Evolutionary conservation across 768 basidiomycete genomes (phyloP).

Genomic region (Mycena amicta): DNA sequence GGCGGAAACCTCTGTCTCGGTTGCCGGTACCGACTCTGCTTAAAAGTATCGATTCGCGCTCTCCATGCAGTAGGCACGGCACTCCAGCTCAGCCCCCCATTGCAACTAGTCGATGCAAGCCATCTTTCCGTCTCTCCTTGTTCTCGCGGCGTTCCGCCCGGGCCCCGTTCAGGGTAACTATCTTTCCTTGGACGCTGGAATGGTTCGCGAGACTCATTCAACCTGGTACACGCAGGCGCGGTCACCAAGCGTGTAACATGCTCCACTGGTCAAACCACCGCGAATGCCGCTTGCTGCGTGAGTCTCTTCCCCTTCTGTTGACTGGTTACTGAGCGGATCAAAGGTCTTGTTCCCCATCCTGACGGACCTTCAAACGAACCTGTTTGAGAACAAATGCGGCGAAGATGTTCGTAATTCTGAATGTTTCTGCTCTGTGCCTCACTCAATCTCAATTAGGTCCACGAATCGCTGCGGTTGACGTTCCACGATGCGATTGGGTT

Average conservation of each 20-base stretch:
- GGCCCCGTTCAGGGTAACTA: not conserved
- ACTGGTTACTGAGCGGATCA: no score
- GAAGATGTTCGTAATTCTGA: slow-evolving; percentile 14
- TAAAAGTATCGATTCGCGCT: not conserved
- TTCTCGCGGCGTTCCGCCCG: not conserved
- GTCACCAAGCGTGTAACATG: slow-evolving; percentile 19
- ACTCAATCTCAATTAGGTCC: slow-evolving; percentile 3
- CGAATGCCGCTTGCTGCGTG: slow-evolving; percentile 11
- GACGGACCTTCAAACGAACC: slow-evolving; percentile 13
- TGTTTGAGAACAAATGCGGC: slow-evolving; percentile 16
- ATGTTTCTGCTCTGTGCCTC: not conserved
- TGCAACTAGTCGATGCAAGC: not conserved
- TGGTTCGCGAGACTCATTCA: not conserved
- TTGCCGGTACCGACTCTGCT: not conserved
- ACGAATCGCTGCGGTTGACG: slow-evolving; percentile 14
- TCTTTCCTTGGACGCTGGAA: not conserved
- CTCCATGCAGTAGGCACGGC: not conserved
- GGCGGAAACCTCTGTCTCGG: not conserved
- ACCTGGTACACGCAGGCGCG: not conserved
- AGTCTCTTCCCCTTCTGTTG: no score
- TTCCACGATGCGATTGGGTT: slow-evolving; percentile 25
- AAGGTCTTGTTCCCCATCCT: slow-evolving; percentile 15
- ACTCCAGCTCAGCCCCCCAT: not conserved
- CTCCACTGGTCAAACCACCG: slow-evolving; percentile 20
- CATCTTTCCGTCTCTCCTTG: not conserved